Evolutionary conservation across 2,329 filamentous ascomycete species (phyloP).

Genomic region (Pseudohalonectria lignicola): DNA sequence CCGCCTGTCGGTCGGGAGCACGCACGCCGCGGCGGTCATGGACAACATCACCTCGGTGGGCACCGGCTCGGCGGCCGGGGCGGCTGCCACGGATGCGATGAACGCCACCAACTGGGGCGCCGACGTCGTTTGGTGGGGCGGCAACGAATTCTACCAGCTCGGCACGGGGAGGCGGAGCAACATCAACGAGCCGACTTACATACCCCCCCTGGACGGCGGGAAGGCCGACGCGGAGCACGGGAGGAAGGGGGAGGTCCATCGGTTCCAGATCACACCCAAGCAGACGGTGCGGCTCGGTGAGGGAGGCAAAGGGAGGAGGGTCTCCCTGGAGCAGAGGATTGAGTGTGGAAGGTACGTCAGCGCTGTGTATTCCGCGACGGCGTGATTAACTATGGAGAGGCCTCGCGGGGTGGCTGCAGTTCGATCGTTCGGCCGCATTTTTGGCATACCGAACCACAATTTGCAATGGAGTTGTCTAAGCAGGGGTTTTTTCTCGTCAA

Average conservation of each 20-base stretch:
- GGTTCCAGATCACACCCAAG: constrained; percentile 71
- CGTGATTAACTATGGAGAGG: too few species aligned
- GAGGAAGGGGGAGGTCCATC: constrained; percentile 52
- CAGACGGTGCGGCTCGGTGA: constrained; percentile 56
- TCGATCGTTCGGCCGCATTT: too few species aligned
- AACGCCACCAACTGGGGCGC: constrained; percentile 81
- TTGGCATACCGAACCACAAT: too few species aligned
- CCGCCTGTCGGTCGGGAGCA: constrained; percentile 62
- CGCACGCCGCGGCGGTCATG: constrained; percentile 75
- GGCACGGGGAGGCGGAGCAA: constrained; percentile 87
- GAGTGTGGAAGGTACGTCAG: constrained; percentile 78
- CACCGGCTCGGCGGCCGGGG: background rate
- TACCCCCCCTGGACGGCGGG: constrained; percentile 59
- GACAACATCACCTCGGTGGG: constrained; percentile 61
- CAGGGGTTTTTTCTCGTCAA: too few species aligned
- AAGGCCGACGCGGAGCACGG: constrained; percentile 47
- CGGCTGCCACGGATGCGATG: constrained; percentile 37
- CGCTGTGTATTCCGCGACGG: constrained; percentile 60
- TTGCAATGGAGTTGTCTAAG: too few species aligned
- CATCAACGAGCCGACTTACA: constrained; percentile 62
- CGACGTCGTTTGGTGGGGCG: constrained; percentile 88
- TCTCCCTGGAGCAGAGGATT: constrained; percentile 73
- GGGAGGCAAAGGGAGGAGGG: constrained; percentile 51
- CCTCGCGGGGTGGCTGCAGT: too few species aligned
- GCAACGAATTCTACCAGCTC: constrained; percentile 88